Percentiles rank a stretch among this genome's conserved stretches.
Evolutionary conservation across 768 basidiomycete genomes (phyloP).

Genomic region (Lactifluus rugatus): DNA sequence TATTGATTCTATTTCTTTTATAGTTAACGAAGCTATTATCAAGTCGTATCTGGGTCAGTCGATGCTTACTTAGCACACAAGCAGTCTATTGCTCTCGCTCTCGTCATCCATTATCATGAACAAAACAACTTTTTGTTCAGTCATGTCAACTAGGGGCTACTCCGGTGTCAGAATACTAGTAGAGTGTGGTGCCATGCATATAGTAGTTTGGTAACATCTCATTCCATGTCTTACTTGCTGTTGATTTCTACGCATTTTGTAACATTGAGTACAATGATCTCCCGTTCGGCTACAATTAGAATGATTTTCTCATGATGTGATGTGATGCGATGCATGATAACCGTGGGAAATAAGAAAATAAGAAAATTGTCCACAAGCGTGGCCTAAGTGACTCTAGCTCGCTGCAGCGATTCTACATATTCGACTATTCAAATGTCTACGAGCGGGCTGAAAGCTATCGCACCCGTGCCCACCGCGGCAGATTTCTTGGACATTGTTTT

Average conservation of each 20-base stretch:
- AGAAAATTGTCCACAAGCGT: background rate
- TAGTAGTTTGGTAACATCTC: constrained; percentile 1
- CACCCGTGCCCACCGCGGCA: constrained; percentile 93
- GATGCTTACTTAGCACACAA: background rate
- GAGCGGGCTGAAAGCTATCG: constrained; percentile 90
- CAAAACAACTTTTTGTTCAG: background rate
- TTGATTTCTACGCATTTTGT: constrained; percentile 2
- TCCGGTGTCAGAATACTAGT: background rate
- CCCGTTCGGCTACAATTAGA: background rate
- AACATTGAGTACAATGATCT: background rate
- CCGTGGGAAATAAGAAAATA: constrained; percentile 5
- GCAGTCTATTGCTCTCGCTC: background rate
- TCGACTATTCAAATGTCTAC: constrained; percentile 50
- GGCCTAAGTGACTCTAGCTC: too few species aligned
- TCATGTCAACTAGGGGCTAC: background rate
- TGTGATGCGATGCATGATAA: background rate
- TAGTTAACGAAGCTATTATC: constrained; percentile 60
- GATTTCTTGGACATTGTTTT: constrained; percentile 94
- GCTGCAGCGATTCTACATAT: too few species aligned
- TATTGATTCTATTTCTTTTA: background rate
- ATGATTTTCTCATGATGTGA: too few species aligned
- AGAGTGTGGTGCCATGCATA: background rate
- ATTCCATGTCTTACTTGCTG: constrained; percentile 3
- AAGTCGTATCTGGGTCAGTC: constrained; percentile 53
- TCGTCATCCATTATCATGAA: background rate